Evolutionary conservation across 2,329 filamentous ascomycete genomes (phyloP).

Genomic region (Ilyonectria sp.): DNA sequence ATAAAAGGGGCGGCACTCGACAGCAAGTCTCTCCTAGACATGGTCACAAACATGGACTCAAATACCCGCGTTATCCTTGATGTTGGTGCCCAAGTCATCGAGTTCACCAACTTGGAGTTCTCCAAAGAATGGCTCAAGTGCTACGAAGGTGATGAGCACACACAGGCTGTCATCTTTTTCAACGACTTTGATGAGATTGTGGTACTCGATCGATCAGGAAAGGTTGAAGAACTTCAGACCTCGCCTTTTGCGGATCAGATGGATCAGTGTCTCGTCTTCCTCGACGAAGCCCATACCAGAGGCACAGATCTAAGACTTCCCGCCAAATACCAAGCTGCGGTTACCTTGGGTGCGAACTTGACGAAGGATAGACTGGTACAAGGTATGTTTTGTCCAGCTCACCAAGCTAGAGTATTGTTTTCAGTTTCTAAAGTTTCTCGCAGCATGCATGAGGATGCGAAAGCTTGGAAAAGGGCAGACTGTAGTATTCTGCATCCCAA

Average conservation of each 20-base stretch:
- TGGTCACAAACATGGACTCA: constrained; percentile 55
- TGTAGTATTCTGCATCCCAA: constrained; percentile 71
- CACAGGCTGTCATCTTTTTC: constrained; percentile 67
- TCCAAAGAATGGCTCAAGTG: constrained; percentile 66
- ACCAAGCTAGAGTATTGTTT: neutral
- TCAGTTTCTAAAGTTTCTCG: constrained; percentile 16
- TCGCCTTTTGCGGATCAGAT: constrained; percentile 73
- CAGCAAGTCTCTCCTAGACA: constrained; percentile 60
- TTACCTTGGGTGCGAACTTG: constrained; percentile 76
- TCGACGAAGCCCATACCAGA: constrained; percentile 80
- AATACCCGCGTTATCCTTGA: constrained; percentile 75
- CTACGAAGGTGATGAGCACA: constrained; percentile 11
- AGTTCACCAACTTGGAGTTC: constrained; percentile 72
- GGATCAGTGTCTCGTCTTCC: constrained; percentile 74
- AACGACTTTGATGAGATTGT: constrained; percentile 68
- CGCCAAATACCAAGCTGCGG: constrained; percentile 70
- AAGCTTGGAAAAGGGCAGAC: constrained; percentile 78
- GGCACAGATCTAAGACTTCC: constrained; percentile 79
- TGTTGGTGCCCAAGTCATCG: constrained; percentile 79
- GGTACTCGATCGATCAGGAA: constrained; percentile 65
- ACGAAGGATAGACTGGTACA: too few species aligned
- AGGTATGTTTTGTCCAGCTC: constrained; percentile 51
- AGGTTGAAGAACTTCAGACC: constrained; percentile 64
- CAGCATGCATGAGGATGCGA: constrained; percentile 80
- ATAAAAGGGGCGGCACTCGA: constrained; percentile 18